Evolutionary conservation across 805 yeast genomes (phyloP).

Genomic region (Metschnikowia matae): DNA sequence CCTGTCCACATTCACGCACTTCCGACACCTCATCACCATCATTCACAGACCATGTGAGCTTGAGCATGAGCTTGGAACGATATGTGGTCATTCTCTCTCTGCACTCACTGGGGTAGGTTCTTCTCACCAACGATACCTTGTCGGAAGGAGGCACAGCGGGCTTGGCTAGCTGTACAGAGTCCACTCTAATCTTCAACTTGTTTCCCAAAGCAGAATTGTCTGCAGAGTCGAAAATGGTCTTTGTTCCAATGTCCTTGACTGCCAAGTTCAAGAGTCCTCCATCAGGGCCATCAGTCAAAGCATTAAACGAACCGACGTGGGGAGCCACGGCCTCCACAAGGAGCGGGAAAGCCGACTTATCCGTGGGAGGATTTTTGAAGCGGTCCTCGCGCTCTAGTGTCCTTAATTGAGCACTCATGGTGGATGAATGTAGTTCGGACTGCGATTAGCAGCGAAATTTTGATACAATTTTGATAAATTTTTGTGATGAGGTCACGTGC

Average conservation of each 20-base stretch:
- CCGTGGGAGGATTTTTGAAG: slow-evolving; percentile 86
- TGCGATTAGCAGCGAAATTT: slow-evolving; percentile 4
- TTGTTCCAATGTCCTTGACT: slow-evolving; percentile 83
- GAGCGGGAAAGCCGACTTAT: slow-evolving; percentile 75
- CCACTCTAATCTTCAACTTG: slow-evolving; percentile 79
- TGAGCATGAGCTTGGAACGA: slow-evolving; percentile 71
- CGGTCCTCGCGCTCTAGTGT: slow-evolving; percentile 86
- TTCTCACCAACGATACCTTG: slow-evolving; percentile 70
- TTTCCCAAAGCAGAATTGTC: slow-evolving; percentile 74
- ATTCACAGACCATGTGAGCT: slow-evolving; percentile 81
- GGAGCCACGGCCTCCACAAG: slow-evolving; percentile 89
- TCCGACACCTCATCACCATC: slow-evolving; percentile 80
- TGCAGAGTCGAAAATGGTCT: slow-evolving; percentile 77
- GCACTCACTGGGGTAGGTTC: slow-evolving; percentile 73
- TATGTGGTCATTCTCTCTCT: slow-evolving; percentile 87
- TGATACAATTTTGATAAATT: slow-evolving; percentile 12
- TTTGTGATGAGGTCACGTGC: slow-evolving; percentile 20
- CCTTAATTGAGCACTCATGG: slow-evolving; percentile 56
- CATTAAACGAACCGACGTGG: slow-evolving; percentile 94
- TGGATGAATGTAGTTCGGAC: slow-evolving; percentile 3
- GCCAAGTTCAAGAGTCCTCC: slow-evolving; percentile 85
- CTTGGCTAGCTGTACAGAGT: slow-evolving; percentile 79
- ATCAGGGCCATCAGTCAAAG: slow-evolving; percentile 80
- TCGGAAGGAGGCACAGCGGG: slow-evolving; percentile 73
- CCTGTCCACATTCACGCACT: slow-evolving; percentile 83